Base-by-base conservation (phyloP, 176 grass and related monocot genomes). In the Ensete ventricosum region DNA sequence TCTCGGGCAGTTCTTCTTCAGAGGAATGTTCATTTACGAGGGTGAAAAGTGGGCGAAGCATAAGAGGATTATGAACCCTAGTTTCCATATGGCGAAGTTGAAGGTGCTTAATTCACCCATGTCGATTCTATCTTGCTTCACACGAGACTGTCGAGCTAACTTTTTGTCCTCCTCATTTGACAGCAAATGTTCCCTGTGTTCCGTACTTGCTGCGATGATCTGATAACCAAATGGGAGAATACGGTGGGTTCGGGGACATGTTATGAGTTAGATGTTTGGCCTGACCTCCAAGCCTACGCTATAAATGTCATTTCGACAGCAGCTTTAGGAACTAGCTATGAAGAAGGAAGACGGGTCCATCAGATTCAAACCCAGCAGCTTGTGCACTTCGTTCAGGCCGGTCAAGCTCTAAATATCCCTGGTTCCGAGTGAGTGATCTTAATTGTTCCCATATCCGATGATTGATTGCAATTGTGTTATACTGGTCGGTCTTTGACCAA, bases 11-110 rank as follows among this genome's bases (percentile, higher is more conserved):
- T n/a, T 85, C 3, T 50, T 90, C 5, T 1, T 55, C 50, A 67
- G 11, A 7, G 78, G 78, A 21, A 1, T 80, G 16, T 4, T n/a
- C 55, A 2, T 0, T 8, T 49, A 62, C 50, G n/a, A 60, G 11
- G 67, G 78, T 26, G 67, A 80, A 5, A 62, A 72, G n/a, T 80
- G 78, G 78, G 67, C 67, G 27, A 80, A 80, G 11, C 78, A 62
- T 34, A 71, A 67, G 17, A 71, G 29, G 20, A 79, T 72, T n/a
- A 58, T 79, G 16, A 79, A 79, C 20, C 67, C 77, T 25, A 67
- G 67, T 62, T 79, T 79, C 19, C 77, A 62, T 13, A 1, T 72
- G 2, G 67, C 72, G 53, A 80, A 80, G 16, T 17, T 80, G 6
- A 80, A 80, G 67, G 78, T 72, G 34, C 34, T 43, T 43, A 4